Base-by-base conservation (phyloP, 345 rosid species). In the Eucalyptus paniculata region DNA sequence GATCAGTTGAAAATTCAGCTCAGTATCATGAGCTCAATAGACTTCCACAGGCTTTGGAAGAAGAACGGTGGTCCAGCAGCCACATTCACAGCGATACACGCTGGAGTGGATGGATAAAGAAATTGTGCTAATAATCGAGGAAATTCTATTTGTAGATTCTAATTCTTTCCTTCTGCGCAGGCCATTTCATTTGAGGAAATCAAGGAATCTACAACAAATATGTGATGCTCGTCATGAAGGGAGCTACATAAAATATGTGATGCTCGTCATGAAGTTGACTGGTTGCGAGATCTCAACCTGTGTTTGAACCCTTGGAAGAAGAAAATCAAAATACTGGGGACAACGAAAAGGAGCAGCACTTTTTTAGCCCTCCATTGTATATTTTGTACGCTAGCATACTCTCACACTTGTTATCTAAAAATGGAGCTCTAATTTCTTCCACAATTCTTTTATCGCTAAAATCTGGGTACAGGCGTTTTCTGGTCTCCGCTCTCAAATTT, bases 181-280 rank as follows among this genome's bases (percentile, higher is more conserved):
- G 65, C 92, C 69, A 95, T 97, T 81, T 67, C 98, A 13, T 87
- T 91, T 91, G 99, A 96, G n/a, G 99, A 97, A 91, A 96, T 97
- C 91, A 94, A 89, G 94, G 95, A 93, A 92, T 54, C 96, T 13
- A 96, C 96, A 65, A 92, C 92, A 77, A 94, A 95, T 89, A 90
- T 96, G 94, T 97, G 91, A 94, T n/a, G n/a, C n/a, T n/a, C n/a
- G n/a, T n/a, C n/a, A n/a, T n/a, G n/a, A n/a, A n/a, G n/a, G n/a
- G n/a, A n/a, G n/a, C n/a, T n/a, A n/a, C n/a, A n/a, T n/a, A n/a
- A n/a, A n/a, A n/a, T n/a, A n/a, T n/a, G n/a, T n/a, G n/a, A n/a
- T 42, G 37, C 87, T 50, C 11, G 34, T 12, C 44, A 86, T 53
- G 88, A 12, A 21, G 85, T 40, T 77, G 30, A 77, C 83, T 77